Conservation (phyloP, 257 asterid species). For the Solanum commersonii region DNA sequence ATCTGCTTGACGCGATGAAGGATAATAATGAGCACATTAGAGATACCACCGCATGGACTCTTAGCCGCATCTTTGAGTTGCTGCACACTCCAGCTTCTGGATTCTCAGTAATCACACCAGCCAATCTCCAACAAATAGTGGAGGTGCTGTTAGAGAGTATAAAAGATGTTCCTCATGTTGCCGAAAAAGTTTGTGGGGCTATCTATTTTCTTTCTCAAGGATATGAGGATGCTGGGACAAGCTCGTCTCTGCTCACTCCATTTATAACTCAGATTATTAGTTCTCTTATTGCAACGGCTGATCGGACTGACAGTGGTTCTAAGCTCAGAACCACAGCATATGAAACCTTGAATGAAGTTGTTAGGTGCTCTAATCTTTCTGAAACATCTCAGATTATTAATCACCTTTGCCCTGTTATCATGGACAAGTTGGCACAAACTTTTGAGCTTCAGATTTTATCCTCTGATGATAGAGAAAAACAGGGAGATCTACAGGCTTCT, state of each 20-base stretch:
- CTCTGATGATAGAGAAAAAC: constrained; percentile 77
- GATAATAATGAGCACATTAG: constrained; percentile 65
- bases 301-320: constrained; percentile 65
- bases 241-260: constrained; percentile 56
- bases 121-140: constrained; percentile 46
- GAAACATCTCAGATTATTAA: constrained; percentile 54
- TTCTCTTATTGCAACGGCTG: constrained; percentile 51
- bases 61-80: constrained; percentile 77
- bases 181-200: constrained; percentile 84
- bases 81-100: constrained; percentile 59
- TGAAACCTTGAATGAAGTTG: constrained; percentile 71
- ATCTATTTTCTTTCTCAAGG: constrained; percentile 83
- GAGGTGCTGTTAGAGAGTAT: constrained; percentile 51
- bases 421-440: constrained; percentile 63
- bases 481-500: constrained; percentile 77
- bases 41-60: constrained; percentile 96
- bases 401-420: constrained; percentile 58
- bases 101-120: constrained; percentile 55
- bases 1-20: constrained; percentile 66
- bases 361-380: constrained; percentile 57
- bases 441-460: constrained; percentile 44
- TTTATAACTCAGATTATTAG: constrained; percentile 47
- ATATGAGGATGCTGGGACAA: constrained; percentile 70
- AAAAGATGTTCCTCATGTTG: constrained; percentile 67
- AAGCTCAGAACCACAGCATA: constrained; percentile 64